Percentiles rank a stretch among this genome's conserved stretches.
Conservation (phyloP, 2,329 filamentous ascomycete genomes). For the Claviceps africana region DNA sequence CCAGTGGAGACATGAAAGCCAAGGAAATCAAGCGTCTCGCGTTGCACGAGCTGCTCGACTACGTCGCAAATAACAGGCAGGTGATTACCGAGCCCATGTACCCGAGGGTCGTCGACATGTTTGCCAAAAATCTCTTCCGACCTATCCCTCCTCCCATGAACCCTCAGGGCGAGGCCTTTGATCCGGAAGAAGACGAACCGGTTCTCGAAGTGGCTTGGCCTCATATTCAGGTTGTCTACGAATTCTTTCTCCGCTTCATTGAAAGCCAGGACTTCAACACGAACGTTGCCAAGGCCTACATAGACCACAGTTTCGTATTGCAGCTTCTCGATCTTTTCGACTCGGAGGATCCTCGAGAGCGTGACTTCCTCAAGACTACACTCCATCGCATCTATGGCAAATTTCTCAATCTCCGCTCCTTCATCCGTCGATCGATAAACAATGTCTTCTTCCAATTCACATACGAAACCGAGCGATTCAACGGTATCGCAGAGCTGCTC, state of each 20-base stretch:
- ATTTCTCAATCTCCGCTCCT: conserved; percentile 93
- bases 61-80: conserved; percentile 95
- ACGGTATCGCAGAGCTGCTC: conserved; percentile 89
- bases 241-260: conserved; percentile 97
- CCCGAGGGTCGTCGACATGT: conserved; percentile 96
- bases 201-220: conserved; percentile 98
- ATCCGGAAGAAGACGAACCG: conserved; percentile 95
- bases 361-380: conserved; percentile 96
- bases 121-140: conserved; percentile 94
- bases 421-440: conserved; percentile 96
- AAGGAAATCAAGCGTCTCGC: conserved; percentile 98
- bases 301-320: conserved; percentile 94
- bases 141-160: conserved; percentile 96
- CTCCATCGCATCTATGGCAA: conserved; percentile 97
- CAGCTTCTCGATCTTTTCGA: conserved; percentile 96
- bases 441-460: conserved; percentile 99
- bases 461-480: conserved; percentile 97
- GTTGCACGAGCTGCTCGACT: conserved; percentile 89
- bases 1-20: conserved; percentile 96
- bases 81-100: conserved; percentile 99
- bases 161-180: conserved; percentile 93
- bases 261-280: conserved; percentile 99
- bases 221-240: conserved; percentile 97
- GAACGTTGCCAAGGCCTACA: conserved; percentile 97
- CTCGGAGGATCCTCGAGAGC: conserved; percentile 89